Evolutionary conservation across 2,329 filamentous ascomycete species (phyloP), one percentile per base, ranked within the genome.

Genomic region (Ophiostoma novo-ulmi): DNA sequence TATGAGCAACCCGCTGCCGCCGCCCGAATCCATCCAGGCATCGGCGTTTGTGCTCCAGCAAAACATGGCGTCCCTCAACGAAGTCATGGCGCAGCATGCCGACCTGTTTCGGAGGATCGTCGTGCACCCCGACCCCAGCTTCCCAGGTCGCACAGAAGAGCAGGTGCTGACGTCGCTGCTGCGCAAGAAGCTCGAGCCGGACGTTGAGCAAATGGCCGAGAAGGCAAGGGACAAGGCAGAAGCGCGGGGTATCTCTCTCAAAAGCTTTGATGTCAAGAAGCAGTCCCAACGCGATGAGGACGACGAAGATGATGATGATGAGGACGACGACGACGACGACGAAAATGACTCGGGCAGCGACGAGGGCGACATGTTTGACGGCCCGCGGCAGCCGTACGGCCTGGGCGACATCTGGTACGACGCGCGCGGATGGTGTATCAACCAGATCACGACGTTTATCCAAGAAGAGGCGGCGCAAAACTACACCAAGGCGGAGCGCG

Each of bases 131-230:
- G 88, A 89, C 14, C 91, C 92, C 1, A 88, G 89, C 78, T 95
- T 87, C 79, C 93, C 88, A 5, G 90, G 87, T 52, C 89, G 85
- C 75, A 89, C 85, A 5, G 88, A 92, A 72, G 87, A 91, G 78
- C 80, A 79, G 67, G 83, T 92, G 4, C 84, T 94, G 1, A 83
- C 86, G 36, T 87, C 90, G 75, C 83, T 97, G 1, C 82, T 96
- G 41, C 89, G 92, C 55, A 96, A 95, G 80, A 95, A 95, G 78
- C 85, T 93, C 67, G 92, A 95, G 74, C 91, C 92, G 0, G 84
- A 87, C 35, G 88, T 93, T 22, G 91, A 94, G 77, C 87, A 89
- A 71, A 89, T 90, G 80, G 88, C 94, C 36, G 85, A 88, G 31
- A 82, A 88, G 69, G 90, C 88, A 0, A 85, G 86, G 48, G 82